Evolutionary conservation across 1,139 yeast genomes (phyloP), one percentile per base, ranked within the genome.

Genomic region (Lodderomyces oxycetoniae): DNA sequence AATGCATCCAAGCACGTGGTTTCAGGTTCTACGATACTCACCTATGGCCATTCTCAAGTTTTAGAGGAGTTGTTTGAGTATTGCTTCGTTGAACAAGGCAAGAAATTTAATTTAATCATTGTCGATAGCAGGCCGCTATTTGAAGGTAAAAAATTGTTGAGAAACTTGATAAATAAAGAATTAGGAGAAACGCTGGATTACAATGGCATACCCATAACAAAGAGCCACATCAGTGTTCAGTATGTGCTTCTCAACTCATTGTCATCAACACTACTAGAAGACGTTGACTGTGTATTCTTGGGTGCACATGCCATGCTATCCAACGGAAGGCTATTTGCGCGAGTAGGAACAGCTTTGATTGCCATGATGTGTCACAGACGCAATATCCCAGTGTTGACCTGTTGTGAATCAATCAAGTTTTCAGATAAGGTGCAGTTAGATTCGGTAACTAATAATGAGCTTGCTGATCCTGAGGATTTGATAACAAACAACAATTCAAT

Each of bases 251-350:
- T 91, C 42, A 82, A 81, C 36, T 83, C 95, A 7, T 67, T 93
- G 33, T 77, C 91, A 4, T 77, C 93, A 9, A 81, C 88, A 8
- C 71, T 89, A 44, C 77, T 80, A 44, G 87, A 84, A 45, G 71
- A 66, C 35, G 93, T 91, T 17, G 93, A 91, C 48, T 83, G 85
- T 45, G 95, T 91, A 4, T 83, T 93, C 56, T 66, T 93, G 28
- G 98, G 98, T 8, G 98, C 98, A 0, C 97, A 91, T 55, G 94
- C 97, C 24, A 89, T 93, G 86, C 70, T 91, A 39, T 87, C 96
- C 10, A 93, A 93, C 53, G 98, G 98, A 1, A 77, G 89, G 55
- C 70, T 93, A 39, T 88, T 86, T 54, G 84, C 96, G 2, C 74
- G 99, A 43, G 96, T 88, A 12, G 99, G 99, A 12, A 83, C 96